Base-by-base conservation (phyloP, 805 yeast species). In the Candida michaelii region DNA sequence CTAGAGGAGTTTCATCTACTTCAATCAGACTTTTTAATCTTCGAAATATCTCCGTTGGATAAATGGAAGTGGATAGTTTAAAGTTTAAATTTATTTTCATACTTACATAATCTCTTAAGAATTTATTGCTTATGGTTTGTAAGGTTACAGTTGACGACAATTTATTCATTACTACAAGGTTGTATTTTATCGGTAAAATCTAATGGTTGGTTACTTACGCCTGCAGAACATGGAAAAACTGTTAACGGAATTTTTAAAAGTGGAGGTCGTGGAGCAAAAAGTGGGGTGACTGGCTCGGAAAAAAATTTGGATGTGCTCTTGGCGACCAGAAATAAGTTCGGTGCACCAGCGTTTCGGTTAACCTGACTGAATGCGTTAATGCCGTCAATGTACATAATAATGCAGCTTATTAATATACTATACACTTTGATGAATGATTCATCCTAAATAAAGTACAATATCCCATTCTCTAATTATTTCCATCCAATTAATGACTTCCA, bases 381-480 rank as follows among this genome's bases (percentile, higher is more conserved):
- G n/a, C n/a, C n/a, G n/a, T n/a, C n/a, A n/a, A n/a, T n/a, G n/a
- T n/a, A n/a, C n/a, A n/a, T n/a, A n/a, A n/a, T n/a, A n/a, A n/a
- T n/a, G n/a, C n/a, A n/a, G n/a, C n/a, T n/a, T n/a, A n/a, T n/a
- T n/a, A n/a, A n/a, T n/a, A n/a, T n/a, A n/a, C n/a, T n/a, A n/a
- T n/a, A n/a, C n/a, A n/a, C n/a, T n/a, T n/a, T n/a, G n/a, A n/a
- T n/a, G n/a, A 21, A 6, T 21, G 23, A 8, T 21, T 21, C 29
- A 67, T 3, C 65, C 69, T 34, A 71, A 53, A 45, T 65, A 61
- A 42, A 71, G 54, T 5, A 63, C 65, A 11, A 68, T 55, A 23
- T 73, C 80, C 83, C 83, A 79, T 44, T 73, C 79, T 40, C 79
- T 65, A 1, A 78, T 62, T 60, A 77, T 54, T 49, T 77, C 81